Evolutionary conservation across 2,329 filamentous ascomycete species (phyloP).

Genomic region (Aspergillus caelatus): DNA sequence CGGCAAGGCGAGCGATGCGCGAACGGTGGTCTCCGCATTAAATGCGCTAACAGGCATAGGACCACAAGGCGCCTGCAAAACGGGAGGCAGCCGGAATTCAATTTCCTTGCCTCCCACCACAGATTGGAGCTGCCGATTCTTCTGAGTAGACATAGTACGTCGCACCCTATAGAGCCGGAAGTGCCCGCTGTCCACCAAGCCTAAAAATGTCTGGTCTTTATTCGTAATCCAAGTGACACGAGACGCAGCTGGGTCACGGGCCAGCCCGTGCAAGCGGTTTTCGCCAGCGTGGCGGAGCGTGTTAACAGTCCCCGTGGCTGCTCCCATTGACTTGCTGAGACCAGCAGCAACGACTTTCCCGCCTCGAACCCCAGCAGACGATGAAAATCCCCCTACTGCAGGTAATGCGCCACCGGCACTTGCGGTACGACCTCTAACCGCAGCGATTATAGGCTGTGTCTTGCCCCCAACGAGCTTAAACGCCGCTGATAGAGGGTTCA

Average conservation of each 20-base stretch:
- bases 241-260: conserved; percentile 41
- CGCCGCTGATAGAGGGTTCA: conserved; percentile 65
- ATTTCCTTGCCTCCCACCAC: conserved; percentile 61
- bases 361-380: conserved; percentile 50
- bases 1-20: conserved; percentile 47
- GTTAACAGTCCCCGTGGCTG: conserved; percentile 52
- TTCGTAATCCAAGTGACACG: conserved; percentile 51
- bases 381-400: conserved; percentile 47
- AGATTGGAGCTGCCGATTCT: conserved; percentile 56
- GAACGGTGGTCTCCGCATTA: conserved; percentile 45
- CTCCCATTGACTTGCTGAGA: conserved; percentile 53
- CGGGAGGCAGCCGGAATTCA: conserved; percentile 67
- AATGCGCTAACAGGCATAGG: conserved; percentile 60
- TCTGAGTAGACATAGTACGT: conserved; percentile 52
- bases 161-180: conserved; percentile 50
- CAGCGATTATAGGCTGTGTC: conserved; percentile 66
- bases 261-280: conserved; percentile 49
- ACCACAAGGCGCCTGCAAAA: conserved; percentile 63
- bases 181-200: conserved; percentile 48
- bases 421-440: conserved; percentile 59
- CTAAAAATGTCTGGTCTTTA: conserved; percentile 46
- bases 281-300: conserved; percentile 52
- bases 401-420: conserved; percentile 49
- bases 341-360: conserved; percentile 53
- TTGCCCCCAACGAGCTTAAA: conserved; percentile 68